Base-by-base conservation (phyloP, 139 green algal species). In the Micractinium sp. region DNA sequence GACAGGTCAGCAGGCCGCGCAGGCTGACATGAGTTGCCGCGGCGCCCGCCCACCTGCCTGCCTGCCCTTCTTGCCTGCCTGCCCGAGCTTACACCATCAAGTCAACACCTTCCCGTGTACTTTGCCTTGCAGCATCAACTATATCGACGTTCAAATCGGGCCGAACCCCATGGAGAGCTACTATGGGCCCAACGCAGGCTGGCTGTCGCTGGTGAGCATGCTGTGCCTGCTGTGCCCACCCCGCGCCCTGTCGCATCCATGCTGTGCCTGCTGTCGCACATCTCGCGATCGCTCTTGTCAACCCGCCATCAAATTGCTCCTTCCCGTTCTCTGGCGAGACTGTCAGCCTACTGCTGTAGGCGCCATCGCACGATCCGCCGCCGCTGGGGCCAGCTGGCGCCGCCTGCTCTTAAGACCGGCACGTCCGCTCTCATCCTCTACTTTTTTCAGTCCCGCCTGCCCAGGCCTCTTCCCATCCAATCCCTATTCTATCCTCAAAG, bases 91-190 rank as follows among this genome's bases (percentile, higher is more conserved):
- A 7, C n/a, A 3, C 22, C 74, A 41, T 25, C n/a, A 80, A 80
- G 3, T 31, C 2, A 2, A 13, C 14, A 27, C 61, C 13, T 33
- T 16, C 76, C 18, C 3, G 29, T 77, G 27, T 35, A 35, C 67
- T 36, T 19, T 2, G 35, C 82, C 82, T 12, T 63, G 53, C 35
- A 78, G 63, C 67, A 33, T 87, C 33, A 87, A 87, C 35, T 87
- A 87, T 33, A 23, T 78, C 3, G 82, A 87, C 33, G 38, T 87
- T 4, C 61, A 87, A 20, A 38, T 87, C 0, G 63, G 82, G 9
- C 35, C 82, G 7, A 22, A 60, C 35, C 82, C 82, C 7, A 31
- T 78, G 82, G 14, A 33, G 1, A 78, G 61, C 35, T 87, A 87
- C 63, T 87, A 78, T 23, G 82, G 61, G 9, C 2, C 23, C 3